Conservation (phyloP, 2,329 filamentous ascomycete species). For the Tolypocladium sp. region DNA sequence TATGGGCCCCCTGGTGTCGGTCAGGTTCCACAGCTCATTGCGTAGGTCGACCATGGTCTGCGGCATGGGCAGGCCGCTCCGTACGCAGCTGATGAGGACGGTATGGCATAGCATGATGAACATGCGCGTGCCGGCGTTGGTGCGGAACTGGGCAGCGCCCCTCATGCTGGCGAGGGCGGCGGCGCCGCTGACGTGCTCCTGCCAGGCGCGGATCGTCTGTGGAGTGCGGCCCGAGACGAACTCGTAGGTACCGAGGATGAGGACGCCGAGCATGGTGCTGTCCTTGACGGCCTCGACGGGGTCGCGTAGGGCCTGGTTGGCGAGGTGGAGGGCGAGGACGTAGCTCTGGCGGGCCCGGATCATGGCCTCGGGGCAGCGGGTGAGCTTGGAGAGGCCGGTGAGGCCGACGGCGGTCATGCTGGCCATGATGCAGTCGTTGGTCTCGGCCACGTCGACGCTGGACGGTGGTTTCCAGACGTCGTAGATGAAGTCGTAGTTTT, state of each 20-base stretch:
- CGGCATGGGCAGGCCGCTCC: conserved; percentile 38
- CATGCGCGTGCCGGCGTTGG: conserved; percentile 37
- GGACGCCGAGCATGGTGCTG: conserved; percentile 42
- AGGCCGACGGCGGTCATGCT: conserved; percentile 47
- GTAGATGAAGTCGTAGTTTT: conserved; percentile 43
- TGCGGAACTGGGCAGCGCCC: conserved; percentile 36
- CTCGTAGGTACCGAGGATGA: conserved; percentile 46
- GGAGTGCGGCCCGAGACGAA: conserved; percentile 38
- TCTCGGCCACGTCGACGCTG: conserved; percentile 15
- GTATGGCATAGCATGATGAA: conserved; percentile 45
- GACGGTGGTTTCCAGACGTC: conserved; percentile 40
- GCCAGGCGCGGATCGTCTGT: conserved; percentile 40
- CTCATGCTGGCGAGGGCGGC: conserved; percentile 39
- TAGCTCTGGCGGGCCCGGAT: conserved; percentile 41
- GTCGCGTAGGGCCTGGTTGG: conserved; percentile 38
- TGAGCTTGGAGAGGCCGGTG: conserved; percentile 39
- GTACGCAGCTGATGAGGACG: conserved; percentile 42
- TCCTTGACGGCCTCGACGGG: conserved; percentile 34
- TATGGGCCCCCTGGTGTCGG: conserved; percentile 27
- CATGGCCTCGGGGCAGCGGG: conserved; percentile 30
- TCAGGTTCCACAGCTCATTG: conserved; percentile 26
- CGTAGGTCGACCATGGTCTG: conserved; percentile 36
- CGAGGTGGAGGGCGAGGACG: conserved; percentile 38
- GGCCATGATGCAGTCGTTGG: conserved; percentile 36
- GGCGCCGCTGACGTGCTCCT: conserved; percentile 44